phyloP scores from a whole-genome alignment of 768 basidiomycete genomes.

The Leccinum uliginosum region DNA sequence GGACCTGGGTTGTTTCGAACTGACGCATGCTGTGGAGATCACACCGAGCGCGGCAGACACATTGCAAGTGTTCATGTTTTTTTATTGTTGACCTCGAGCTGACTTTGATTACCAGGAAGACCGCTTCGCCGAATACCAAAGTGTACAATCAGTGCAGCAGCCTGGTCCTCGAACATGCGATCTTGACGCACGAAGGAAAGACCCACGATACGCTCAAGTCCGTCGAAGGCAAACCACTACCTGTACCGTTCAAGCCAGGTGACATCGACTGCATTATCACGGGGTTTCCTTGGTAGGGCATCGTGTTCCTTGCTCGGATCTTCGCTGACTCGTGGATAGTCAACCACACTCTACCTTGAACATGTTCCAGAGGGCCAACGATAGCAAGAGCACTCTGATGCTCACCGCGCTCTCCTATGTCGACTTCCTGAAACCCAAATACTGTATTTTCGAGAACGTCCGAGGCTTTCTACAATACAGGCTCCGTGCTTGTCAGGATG shows the following conservation, averaged over 20 bases:
- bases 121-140: conserved; percentile 46
- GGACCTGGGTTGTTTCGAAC: conserved; percentile 48
- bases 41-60: conserved; percentile 72
- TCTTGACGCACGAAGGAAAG: conserved; percentile 48
- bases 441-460: conserved; percentile 48
- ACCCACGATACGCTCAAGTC: conserved; percentile 36
- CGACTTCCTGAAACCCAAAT: conserved; percentile 38
- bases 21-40: conserved; percentile 69
- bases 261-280: conserved; percentile 60
- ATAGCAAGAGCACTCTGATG: conserved; percentile 65
- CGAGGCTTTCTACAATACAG: conserved; percentile 40
- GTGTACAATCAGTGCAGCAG: conserved; percentile 76
- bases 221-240: conserved; percentile 37
- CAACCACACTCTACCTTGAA: conserved; percentile 73
- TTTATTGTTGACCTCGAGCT: background rate
- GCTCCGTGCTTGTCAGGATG: conserved; percentile 35
- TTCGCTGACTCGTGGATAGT: conserved; percentile 35
- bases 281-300: conserved; percentile 70
- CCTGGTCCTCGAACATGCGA: conserved; percentile 50
- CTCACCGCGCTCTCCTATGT: conserved; percentile 50
- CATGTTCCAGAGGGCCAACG: conserved; percentile 64
- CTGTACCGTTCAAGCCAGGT: conserved; percentile 44
- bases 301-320: background rate
- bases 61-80: conserved; percentile 34
- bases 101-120: conserved; percentile 31